Percentiles rank a stretch among this genome's conserved stretches.
Evolutionary conservation across 768 basidiomycete species (phyloP).

Genomic region (Thelephora ganbajun): DNA sequence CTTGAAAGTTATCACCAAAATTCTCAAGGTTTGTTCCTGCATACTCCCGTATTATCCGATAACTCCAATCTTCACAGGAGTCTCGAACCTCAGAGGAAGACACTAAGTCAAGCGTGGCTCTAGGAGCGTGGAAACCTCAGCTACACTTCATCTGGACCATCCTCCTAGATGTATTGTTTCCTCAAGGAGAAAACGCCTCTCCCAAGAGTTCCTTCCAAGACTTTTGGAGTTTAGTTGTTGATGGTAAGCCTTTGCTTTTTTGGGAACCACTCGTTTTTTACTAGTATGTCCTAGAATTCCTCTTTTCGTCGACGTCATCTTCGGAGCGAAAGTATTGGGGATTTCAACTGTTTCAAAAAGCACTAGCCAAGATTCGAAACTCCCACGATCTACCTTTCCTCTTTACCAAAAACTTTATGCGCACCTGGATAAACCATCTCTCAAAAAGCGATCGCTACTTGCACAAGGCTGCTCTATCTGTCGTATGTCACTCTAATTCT

Average conservation of each 20-base stretch:
- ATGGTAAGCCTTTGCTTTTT: conserved; percentile 45
- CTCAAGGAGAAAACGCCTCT: conserved; percentile 22
- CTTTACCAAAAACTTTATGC: conserved; percentile 92
- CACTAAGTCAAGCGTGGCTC: conserved; percentile 25
- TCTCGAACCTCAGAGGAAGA: conserved; percentile 18
- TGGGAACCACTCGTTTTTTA: conserved; percentile 4
- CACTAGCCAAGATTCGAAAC: conserved; percentile 46
- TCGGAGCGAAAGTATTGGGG: conserved; percentile 89
- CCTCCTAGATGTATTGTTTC: conserved; percentile 64
- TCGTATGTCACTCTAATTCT: conserved; percentile 33
- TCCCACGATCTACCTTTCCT: conserved; percentile 65
- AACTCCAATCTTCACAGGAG: conserved; percentile 22
- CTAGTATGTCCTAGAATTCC: conserved; percentile 41
- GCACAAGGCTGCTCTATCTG: conserved; percentile 76
- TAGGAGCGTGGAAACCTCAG: conserved; percentile 71
- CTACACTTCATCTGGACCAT: conserved; percentile 87
- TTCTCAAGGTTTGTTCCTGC: conserved; percentile 55
- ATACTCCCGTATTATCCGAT: conserved; percentile 3
- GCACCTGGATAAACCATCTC: conserved; percentile 92
- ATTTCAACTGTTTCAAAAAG: conserved; percentile 81
- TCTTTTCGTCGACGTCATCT: conserved; percentile 77
- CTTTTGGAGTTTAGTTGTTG: conserved; percentile 84
- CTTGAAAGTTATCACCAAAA: conserved; percentile 53
- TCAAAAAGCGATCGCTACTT: conserved; percentile 79
- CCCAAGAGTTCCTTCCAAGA: conserved; percentile 66